A percentile compares a stretch with the other conserved stretches of the same genome.
Conservation (phyloP, 768 basidiomycete genomes). For the Panaeolus papilionaceus region DNA sequence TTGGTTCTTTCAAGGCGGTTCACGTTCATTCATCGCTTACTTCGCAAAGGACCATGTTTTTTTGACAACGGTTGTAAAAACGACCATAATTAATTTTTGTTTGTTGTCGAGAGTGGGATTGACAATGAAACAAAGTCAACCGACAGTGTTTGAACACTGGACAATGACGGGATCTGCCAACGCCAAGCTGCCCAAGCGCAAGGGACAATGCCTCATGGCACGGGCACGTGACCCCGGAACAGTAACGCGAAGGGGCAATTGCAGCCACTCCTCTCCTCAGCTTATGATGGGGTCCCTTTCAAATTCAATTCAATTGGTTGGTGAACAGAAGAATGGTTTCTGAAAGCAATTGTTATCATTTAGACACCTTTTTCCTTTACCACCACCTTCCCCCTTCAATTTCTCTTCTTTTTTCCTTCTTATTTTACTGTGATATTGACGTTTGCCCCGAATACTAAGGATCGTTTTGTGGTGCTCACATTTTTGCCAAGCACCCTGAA, state of each 20-base stretch:
- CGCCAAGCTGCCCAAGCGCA: conserved; percentile 5
- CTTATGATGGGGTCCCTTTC: conserved; percentile 2
- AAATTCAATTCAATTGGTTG: conserved; percentile 1
- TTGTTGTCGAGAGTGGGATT: background rate
- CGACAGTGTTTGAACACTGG: background rate
- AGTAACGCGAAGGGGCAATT: conserved; percentile 10
- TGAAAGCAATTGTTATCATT: background rate
- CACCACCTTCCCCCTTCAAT: background rate
- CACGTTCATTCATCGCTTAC: background rate
- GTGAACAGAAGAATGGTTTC: background rate
- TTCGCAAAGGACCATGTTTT: background rate
- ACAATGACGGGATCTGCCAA: conserved; percentile 10
- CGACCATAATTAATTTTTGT: background rate
- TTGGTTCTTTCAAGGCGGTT: background rate
- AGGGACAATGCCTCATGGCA: conserved; percentile 8
- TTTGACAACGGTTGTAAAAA: background rate
- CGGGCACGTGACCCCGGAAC: conserved; percentile 11
- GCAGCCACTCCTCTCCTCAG: background rate
- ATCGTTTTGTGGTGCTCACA: background rate
- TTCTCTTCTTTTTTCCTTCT: background rate
- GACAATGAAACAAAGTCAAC: background rate
- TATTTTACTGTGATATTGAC: background rate
- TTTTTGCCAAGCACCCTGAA: conserved; percentile 7
- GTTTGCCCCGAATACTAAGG: conserved; percentile 3
- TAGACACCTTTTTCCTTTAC: background rate